phyloP scores from a whole-genome alignment of 1,284 basidiomycete species.

The Vanrija sp. region DNA sequence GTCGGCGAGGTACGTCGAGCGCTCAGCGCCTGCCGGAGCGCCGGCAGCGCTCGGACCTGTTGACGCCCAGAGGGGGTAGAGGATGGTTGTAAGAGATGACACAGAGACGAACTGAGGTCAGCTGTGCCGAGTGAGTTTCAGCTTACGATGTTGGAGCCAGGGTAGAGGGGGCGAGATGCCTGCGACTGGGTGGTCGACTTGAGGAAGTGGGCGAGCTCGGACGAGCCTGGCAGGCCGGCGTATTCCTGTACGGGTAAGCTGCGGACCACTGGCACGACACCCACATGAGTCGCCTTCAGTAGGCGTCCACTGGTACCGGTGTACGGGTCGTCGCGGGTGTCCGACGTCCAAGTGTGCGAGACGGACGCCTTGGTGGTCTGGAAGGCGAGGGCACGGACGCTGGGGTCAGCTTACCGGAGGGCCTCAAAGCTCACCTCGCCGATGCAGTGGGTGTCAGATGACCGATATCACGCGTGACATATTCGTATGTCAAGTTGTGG shows the following conservation, averaged over 20 bases:
- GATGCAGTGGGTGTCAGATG: conserved; percentile 70
- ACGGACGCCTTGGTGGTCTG: conserved; percentile 77
- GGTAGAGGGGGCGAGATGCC: conserved; percentile 58
- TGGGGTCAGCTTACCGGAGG: conserved; percentile 41
- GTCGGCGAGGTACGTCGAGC: conserved; percentile 62
- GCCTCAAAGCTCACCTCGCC: conserved; percentile 58
- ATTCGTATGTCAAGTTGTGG: conserved; percentile 79
- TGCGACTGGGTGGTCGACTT: conserved; percentile 66
- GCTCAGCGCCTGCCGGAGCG: conserved; percentile 3
- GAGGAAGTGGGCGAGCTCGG: conserved; percentile 60
- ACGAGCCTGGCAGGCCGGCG: conserved; percentile 70
- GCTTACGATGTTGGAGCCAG: conserved; percentile 46
- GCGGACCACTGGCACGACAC: not conserved
- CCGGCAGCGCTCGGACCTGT: not conserved
- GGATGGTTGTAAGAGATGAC: conserved; percentile 41
- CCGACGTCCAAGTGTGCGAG: conserved; percentile 69
- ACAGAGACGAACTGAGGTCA: conserved; percentile 41
- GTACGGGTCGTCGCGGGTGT: conserved; percentile 72
- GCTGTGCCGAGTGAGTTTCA: not conserved
- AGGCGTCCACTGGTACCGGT: conserved; percentile 64
- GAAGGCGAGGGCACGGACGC: conserved; percentile 77
- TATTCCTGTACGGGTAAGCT: conserved; percentile 55
- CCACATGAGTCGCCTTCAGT: conserved; percentile 58
- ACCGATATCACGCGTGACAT: conserved; percentile 68
- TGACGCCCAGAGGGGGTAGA: conserved; percentile 38